Conservation (phyloP, 371 early-diverging fungal genomes). For the Haplosporangium sp. region DNA sequence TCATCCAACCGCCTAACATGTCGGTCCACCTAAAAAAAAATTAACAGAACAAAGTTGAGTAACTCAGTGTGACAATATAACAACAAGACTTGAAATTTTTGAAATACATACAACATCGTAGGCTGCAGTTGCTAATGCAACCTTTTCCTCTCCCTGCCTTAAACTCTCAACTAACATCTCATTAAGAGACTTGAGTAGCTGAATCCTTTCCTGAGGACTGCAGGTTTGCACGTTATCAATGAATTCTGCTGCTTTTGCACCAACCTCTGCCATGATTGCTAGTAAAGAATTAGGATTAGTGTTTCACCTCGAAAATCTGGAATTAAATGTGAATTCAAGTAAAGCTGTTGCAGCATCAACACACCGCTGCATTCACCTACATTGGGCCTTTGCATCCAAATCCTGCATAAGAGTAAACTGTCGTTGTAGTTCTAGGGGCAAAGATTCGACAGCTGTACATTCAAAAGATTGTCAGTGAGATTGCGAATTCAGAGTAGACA, state of each 20-base stretch:
- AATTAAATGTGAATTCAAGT: not conserved
- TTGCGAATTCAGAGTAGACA: not conserved
- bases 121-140: slow-evolving; percentile 89
- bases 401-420: slow-evolving; percentile 92
- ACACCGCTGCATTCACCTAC: slow-evolving; percentile 43
- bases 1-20: slow-evolving; percentile 92
- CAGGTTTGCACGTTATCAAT: slow-evolving; percentile 63
- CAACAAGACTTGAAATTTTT: too few species aligned
- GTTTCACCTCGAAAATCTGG: too few species aligned
- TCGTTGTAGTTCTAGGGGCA: slow-evolving; percentile 91
- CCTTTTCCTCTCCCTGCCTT: slow-evolving; percentile 93
- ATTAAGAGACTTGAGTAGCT: slow-evolving; percentile 70
- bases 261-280: slow-evolving; percentile 74
- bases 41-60: not conserved
- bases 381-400: slow-evolving; percentile 89
- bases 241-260: slow-evolving; percentile 67
- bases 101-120: slow-evolving; percentile 84
- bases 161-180: slow-evolving; percentile 75
- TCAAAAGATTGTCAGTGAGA: not conserved
- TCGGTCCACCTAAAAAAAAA: slow-evolving; percentile 79
- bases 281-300: not conserved
- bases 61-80: not conserved
- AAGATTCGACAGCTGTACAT: slow-evolving; percentile 81
- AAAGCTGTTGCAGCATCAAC: not conserved
- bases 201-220: slow-evolving; percentile 68